Evolutionary conservation across 2,329 filamentous ascomycete genomes (phyloP).

Genomic region (Penicillium sp.): DNA sequence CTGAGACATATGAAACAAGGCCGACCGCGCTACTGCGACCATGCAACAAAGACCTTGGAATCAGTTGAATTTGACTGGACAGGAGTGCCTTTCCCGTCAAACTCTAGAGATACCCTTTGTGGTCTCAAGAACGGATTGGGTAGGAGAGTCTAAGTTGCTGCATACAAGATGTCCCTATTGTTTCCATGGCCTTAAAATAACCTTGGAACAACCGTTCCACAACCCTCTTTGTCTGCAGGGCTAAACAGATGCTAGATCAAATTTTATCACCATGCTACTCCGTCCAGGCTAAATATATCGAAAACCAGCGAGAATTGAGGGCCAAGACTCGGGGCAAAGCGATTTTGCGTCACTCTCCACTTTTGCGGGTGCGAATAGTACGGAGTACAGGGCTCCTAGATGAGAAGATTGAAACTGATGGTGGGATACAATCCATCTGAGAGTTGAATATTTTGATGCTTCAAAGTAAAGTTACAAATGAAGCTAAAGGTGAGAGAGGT

Average conservation of each 20-base stretch:
- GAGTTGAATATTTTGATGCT: neutral
- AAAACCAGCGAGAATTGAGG: neutral
- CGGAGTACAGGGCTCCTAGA: constrained; percentile 7
- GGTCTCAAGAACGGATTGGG: neutral
- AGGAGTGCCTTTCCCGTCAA: neutral
- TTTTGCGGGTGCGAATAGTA: constrained; percentile 14
- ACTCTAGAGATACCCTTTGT: neutral
- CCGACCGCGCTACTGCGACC: constrained; percentile 14
- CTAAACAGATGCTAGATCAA: neutral
- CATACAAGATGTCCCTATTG: neutral
- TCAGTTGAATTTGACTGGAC: neutral
- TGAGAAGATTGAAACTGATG: neutral
- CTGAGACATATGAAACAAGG: constrained; percentile 19
- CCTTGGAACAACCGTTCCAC: no score
- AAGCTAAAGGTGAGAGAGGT: no score
- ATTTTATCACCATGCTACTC: no score
- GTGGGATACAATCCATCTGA: neutral
- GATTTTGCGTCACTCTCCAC: constrained; percentile 27
- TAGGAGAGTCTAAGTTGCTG: neutral
- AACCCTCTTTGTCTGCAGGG: neutral
- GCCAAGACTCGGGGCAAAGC: neutral
- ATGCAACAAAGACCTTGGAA: constrained; percentile 13
- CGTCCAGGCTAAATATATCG: neutral
- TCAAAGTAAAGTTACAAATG: no score
- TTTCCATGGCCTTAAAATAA: no score